Evolutionary conservation across 2,329 filamentous ascomycete species (phyloP).

Genomic region (Trichoderma atrobrunneum): DNA sequence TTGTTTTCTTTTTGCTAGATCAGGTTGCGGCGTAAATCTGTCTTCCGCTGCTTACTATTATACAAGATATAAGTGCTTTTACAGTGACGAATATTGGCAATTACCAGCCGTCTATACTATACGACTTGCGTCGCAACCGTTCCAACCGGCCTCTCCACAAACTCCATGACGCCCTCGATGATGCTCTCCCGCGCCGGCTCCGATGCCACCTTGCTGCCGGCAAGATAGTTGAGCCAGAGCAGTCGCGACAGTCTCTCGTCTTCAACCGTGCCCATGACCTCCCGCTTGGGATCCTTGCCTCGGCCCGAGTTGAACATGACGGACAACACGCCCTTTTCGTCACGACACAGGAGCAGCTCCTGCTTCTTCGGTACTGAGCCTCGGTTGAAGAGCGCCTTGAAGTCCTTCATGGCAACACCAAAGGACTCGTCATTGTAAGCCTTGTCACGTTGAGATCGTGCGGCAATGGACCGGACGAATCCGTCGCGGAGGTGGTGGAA

Average conservation of each 20-base stretch:
- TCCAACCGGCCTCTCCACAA: conserved; percentile 83
- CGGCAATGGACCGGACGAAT: conserved; percentile 81
- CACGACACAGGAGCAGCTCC: conserved; percentile 70
- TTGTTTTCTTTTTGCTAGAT: neutral
- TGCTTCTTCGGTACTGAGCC: conserved; percentile 77
- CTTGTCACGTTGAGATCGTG: conserved; percentile 59
- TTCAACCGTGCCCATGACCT: conserved; percentile 64
- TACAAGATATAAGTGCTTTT: neutral
- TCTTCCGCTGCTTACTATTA: neutral
- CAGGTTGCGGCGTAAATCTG: neutral
- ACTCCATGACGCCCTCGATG: conserved; percentile 81
- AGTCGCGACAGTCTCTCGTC: conserved; percentile 80
- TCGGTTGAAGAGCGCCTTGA: conserved; percentile 78
- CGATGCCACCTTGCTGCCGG: conserved; percentile 81
- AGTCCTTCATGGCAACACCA: conserved; percentile 68
- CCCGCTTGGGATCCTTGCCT: conserved; percentile 44
- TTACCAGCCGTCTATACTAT: conserved; percentile 28
- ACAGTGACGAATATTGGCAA: neutral
- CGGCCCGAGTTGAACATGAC: conserved; percentile 66
- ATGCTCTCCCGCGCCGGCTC: conserved; percentile 78
- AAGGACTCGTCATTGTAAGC: conserved; percentile 70
- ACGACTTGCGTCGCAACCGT: conserved; percentile 79
- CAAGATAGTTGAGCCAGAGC: conserved; percentile 88
- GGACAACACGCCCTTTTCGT: conserved; percentile 61
- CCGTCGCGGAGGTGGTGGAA: conserved; percentile 90